A percentile compares a stretch with the other conserved stretches of the same genome.
Conservation (phyloP, 495 filamentous ascomycete genomes). For the Tuber calosporum region DNA sequence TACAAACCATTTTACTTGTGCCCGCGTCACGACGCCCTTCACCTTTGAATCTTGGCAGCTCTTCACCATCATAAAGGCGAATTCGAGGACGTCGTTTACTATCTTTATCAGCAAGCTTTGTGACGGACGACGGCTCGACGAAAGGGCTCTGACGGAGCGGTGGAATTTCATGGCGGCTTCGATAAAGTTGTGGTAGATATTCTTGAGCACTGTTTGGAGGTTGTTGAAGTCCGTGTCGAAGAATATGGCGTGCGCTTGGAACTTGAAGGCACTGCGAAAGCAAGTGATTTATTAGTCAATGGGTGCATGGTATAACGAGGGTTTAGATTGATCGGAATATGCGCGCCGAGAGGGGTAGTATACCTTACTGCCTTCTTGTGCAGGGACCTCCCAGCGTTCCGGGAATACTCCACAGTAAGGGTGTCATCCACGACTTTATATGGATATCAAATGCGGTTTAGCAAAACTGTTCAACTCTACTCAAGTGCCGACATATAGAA, state of each 20-base stretch:
- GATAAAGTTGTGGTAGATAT: conserved; percentile 64
- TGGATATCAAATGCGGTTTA: conserved; percentile 12
- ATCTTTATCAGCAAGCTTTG: conserved; percentile 49
- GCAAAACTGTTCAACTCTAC: not conserved
- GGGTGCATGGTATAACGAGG: not conserved
- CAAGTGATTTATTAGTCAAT: not conserved
- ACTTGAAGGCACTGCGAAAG: conserved; percentile 62
- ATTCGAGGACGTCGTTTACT: conserved; percentile 57
- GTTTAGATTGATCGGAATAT: not conserved
- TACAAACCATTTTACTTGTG: conserved; percentile 61
- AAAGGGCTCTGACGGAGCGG: conserved; percentile 55
- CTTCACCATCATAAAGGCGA: conserved; percentile 60
- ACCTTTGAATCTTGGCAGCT: conserved; percentile 47
- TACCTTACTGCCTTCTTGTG: conserved; percentile 51
- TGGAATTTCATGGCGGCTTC: conserved; percentile 80
- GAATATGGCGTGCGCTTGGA: conserved; percentile 82
- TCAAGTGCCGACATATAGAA: conserved; percentile 1
- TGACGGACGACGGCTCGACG: not conserved
- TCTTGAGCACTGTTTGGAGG: conserved; percentile 57
- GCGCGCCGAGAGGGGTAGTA: not conserved
- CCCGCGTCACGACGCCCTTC: conserved; percentile 41
- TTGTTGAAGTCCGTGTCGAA: conserved; percentile 79
- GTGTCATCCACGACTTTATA: conserved; percentile 46
- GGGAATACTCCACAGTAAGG: conserved; percentile 57
- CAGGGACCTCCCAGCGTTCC: conserved; percentile 51